Percentiles rank a stretch among this genome's conserved stretches.
phyloP scores from a whole-genome alignment of 208 protist genomes.

The Phytomonas sp. region DNA sequence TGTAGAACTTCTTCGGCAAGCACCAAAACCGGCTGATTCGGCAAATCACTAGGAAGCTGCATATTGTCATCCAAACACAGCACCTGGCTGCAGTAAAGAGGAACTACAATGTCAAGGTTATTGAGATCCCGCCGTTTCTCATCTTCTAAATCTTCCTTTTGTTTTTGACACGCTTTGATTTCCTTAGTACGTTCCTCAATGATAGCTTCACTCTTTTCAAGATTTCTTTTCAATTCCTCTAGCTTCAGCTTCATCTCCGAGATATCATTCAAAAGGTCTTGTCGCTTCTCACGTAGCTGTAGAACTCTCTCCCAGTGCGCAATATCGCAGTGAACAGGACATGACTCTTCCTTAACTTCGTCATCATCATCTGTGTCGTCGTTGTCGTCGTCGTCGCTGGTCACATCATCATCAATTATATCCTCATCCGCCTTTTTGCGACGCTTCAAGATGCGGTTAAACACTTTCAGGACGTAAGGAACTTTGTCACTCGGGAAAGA shows the following conservation, averaged over 20 bases:
- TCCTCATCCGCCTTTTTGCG: slow-evolving; percentile 56
- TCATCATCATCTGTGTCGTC: slow-evolving; percentile 85
- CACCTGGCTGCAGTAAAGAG: slow-evolving; percentile 79
- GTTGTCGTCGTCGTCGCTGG: slow-evolving; percentile 71
- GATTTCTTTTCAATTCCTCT: slow-evolving; percentile 20
- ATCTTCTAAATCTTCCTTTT: slow-evolving; percentile 84
- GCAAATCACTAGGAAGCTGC: slow-evolving; percentile 42
- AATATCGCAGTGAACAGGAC: slow-evolving; percentile 80
- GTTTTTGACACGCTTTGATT: slow-evolving; percentile 57
- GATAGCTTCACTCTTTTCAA: slow-evolving; percentile 38
- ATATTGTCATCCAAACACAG: slow-evolving; percentile 41
- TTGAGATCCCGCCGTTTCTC: slow-evolving; percentile 95
- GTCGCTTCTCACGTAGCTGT: slow-evolving; percentile 78
- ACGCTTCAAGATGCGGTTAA: slow-evolving; percentile 91
- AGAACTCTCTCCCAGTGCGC: slow-evolving; percentile 85
- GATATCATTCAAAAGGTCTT: slow-evolving; percentile 87
- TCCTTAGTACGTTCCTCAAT: slow-evolving; percentile 59
- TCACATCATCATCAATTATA: slow-evolving; percentile 78
- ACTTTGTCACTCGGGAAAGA: slow-evolving; percentile 60
- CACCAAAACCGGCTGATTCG: slow-evolving; percentile 56
- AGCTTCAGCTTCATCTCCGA: slow-evolving; percentile 47
- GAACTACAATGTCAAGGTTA: slow-evolving; percentile 88
- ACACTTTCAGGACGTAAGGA: slow-evolving; percentile 83
- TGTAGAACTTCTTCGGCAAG: slow-evolving; percentile 60
- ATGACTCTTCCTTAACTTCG: slow-evolving; percentile 87